These are phyloP conservation scores for Aegilops sharonensis DNA, from an alignment of 176 grass and related monocot genomes.

Conservation along the genomic window DNA sequence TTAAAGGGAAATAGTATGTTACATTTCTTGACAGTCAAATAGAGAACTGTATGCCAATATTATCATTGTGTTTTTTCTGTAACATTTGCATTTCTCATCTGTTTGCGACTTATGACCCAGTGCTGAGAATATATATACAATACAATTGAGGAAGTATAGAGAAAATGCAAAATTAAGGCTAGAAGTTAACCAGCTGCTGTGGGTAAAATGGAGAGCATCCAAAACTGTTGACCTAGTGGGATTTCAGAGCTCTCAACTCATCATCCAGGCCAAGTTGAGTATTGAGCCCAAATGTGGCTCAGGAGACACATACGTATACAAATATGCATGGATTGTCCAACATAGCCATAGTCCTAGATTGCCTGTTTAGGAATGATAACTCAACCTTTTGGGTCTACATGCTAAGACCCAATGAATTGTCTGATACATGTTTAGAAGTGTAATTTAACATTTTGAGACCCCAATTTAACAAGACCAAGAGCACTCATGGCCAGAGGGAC, in stretches of 20 bases:
- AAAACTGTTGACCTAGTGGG: background rate
- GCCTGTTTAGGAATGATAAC: background rate
- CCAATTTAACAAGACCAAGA: background rate
- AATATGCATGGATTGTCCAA: background rate
- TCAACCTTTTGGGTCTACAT: background rate
- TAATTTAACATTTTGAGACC: background rate
- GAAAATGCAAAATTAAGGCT: background rate
- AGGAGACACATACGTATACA: background rate
- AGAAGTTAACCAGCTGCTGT: background rate
- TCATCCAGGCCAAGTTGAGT: background rate
- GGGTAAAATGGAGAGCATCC: background rate
- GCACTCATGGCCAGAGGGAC: background rate
- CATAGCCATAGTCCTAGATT: background rate
- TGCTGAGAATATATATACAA: background rate
- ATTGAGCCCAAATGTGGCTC: background rate
- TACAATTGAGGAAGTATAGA: background rate
- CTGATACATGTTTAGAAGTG: background rate
- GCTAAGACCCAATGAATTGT: background rate
- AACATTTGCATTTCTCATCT: background rate
- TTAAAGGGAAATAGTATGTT: background rate
- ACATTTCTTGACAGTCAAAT: background rate
- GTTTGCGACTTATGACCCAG: background rate
- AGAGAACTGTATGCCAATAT: background rate
- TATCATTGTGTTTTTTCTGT: constrained; percentile 3
- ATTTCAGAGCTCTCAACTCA: background rate